A percentile compares a stretch with the other conserved stretches of the same genome.
Evolutionary conservation across 768 basidiomycete genomes (phyloP).

Genomic region (Lactarius vividus): DNA sequence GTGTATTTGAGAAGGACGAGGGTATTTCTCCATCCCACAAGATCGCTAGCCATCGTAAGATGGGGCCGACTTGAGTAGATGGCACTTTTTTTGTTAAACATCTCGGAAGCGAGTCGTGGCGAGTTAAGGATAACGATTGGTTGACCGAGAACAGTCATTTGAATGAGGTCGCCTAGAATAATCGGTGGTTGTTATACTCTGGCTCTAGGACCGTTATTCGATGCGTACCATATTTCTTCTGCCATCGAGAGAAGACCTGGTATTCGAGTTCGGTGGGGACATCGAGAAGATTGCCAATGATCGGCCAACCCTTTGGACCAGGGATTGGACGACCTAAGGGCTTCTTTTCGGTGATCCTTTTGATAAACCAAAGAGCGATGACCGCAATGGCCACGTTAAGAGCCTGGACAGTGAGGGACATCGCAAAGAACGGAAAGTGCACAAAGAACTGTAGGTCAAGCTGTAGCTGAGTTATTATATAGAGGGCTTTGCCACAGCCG

Average conservation of each 20-base stretch:
- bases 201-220: too few relatives aligned
- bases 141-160: slow-evolving; percentile 30
- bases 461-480: too few relatives aligned
- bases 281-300: slow-evolving; percentile 28
- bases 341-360: slow-evolving; percentile 20
- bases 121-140: slow-evolving; percentile 31
- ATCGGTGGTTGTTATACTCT: neutral
- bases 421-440: too few relatives aligned
- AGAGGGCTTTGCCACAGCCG: too few relatives aligned
- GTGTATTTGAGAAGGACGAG: slow-evolving; percentile 29
- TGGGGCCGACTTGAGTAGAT: slow-evolving; percentile 31
- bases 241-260: slow-evolving; percentile 23
- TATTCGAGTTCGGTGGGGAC: slow-evolving; percentile 24
- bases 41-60: slow-evolving; percentile 28
- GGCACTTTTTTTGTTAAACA: slow-evolving; percentile 31
- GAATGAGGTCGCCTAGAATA: slow-evolving; percentile 29
- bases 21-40: slow-evolving; percentile 27
- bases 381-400: slow-evolving; percentile 15
- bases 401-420: neutral
- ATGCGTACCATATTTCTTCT: slow-evolving; percentile 25
- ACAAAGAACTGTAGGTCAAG: too few relatives aligned
- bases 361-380: slow-evolving; percentile 19
- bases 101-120: slow-evolving; percentile 25
- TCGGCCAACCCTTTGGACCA: slow-evolving; percentile 24
- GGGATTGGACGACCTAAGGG: slow-evolving; percentile 22